Conservation (phyloP, 116 monocot species). For the Cymodocea nodosa region DNA sequence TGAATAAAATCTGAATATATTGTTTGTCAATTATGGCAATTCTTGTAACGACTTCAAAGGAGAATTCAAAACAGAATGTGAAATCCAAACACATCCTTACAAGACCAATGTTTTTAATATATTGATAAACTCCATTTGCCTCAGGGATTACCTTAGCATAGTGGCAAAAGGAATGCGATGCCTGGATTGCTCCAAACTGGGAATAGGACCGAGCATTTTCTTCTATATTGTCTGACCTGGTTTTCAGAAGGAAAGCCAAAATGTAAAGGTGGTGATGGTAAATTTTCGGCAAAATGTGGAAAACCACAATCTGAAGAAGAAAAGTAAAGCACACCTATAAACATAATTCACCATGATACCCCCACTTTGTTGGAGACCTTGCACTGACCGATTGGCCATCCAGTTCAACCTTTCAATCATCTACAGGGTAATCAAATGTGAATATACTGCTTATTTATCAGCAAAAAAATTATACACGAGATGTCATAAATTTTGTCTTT, state of each 20-base stretch:
- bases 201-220: conserved; percentile 51
- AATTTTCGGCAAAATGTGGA: too few species aligned
- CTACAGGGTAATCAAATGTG: conserved; percentile 9
- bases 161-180: conserved; percentile 11
- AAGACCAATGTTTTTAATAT: too few species aligned
- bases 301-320: too few species aligned
- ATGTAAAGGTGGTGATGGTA: too few species aligned
- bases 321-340: too few species aligned
- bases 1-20: too few species aligned
- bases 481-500: too few species aligned
- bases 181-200: conserved; percentile 29
- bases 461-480: too few species aligned
- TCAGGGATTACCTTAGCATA: background rate
- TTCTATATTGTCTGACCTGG: conserved; percentile 53
- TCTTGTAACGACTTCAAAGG: too few species aligned
- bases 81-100: too few species aligned
- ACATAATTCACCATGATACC: conserved; percentile 79
- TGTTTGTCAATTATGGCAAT: too few species aligned
- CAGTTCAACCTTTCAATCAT: conserved; percentile 63
- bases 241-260: background rate
- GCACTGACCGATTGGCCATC: conserved; percentile 66
- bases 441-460: background rate
- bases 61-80: too few species aligned
- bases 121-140: background rate
- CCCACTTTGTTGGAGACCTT: conserved; percentile 53